Evolutionary conservation across 768 basidiomycete species (phyloP), one percentile per base, ranked within the genome.

Genomic region (Holtermanniella nyarrowii): DNA sequence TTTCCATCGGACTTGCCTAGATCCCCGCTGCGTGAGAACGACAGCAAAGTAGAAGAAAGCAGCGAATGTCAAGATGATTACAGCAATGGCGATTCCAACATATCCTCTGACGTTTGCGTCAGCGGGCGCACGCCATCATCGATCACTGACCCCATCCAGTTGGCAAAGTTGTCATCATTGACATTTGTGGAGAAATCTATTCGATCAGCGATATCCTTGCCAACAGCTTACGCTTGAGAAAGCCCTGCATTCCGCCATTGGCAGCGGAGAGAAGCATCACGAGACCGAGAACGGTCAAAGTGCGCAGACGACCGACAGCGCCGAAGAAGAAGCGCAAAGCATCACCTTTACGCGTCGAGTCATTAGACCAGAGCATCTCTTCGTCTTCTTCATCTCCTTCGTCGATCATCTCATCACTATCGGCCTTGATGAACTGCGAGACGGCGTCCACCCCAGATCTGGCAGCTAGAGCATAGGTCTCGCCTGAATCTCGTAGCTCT

Each of bases 401-500:
- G 31, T 7, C 31, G 7, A 7, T 7, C 31, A 37, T 7, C 10
- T 37, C 31, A 7, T 7, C 31, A 7, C 10, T 37, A 16, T 37
- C 31, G 7, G 31, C 31, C 31, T 37, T 37, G 31, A 7, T 16
- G 10, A 37, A 7, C 31, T 37, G 7, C 31, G 7, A 7, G 7
- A 7, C 31, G 31, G 31, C 31, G 31, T 39, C 18, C 39, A 21
- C 16, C 4, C 23, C 49, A n/a, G 22, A 14, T 2, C 20, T 23
- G 3, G 49, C 49, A 18, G 49, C 42, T 7, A 50, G 16, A 5
- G 44, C 42, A 26, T 43, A 50, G 13, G 23, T 42, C 12, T 41
- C 49, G 26, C 49, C 49, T 18, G n/a, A n/a, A 16, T 26, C 24
- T 14, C 27, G 18, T 5, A 59, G 49, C 13, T 58, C 43, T 3